phyloP scores from a whole-genome alignment of 2,329 filamentous ascomycete species.

The Allantophomopsis lycopodina region DNA sequence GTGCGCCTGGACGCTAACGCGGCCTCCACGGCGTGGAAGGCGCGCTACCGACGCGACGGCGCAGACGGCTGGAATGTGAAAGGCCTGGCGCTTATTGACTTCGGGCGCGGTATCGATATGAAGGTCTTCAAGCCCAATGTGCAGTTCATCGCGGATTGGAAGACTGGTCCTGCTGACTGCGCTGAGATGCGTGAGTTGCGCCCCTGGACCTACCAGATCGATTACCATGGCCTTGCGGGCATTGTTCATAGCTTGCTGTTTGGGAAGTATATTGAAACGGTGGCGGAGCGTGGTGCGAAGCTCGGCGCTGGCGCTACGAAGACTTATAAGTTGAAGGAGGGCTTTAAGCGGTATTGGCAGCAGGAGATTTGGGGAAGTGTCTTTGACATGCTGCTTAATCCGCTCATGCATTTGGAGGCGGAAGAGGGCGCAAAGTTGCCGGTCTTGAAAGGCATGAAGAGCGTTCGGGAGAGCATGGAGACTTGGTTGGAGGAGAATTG shows the following conservation, averaged over 20 bases:
- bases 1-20: conserved; percentile 58
- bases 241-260: conserved; percentile 83
- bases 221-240: conserved; percentile 86
- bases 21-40: conserved; percentile 32
- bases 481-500: conserved; percentile 66
- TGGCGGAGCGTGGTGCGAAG: conserved; percentile 31
- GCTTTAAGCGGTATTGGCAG: conserved; percentile 92
- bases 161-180: conserved; percentile 75
- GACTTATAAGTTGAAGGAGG: conserved; percentile 69
- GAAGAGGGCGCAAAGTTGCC: conserved; percentile 62
- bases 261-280: conserved; percentile 85
- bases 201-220: conserved; percentile 95
- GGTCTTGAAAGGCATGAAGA: conserved; percentile 54
- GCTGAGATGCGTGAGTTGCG: conserved; percentile 88
- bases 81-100: conserved; percentile 82
- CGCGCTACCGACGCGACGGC: conserved; percentile 62
- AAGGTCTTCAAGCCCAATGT: conserved; percentile 63
- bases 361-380: conserved; percentile 75
- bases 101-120: conserved; percentile 92
- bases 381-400: conserved; percentile 81
- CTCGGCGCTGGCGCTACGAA: conserved; percentile 41
- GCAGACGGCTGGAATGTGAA: conserved; percentile 65
- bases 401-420: conserved; percentile 45
- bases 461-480: conserved; percentile 69
- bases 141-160: conserved; percentile 92